phyloP scores from a whole-genome alignment of 768 basidiomycete species.

The Termitomyces sp. region DNA sequence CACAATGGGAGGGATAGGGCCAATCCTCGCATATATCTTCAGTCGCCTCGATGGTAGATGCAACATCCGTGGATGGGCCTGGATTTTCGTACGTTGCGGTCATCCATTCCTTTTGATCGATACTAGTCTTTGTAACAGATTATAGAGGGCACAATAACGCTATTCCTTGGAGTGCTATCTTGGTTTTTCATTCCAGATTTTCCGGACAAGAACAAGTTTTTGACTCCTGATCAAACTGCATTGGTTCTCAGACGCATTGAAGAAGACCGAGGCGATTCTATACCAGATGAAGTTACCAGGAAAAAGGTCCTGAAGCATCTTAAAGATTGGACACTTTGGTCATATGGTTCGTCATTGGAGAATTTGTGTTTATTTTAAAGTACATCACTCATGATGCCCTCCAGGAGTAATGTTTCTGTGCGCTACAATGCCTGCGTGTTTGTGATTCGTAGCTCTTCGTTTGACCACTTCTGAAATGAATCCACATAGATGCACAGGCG shows the following conservation, averaged over 20 bases:
- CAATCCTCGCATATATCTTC: slow-evolving; percentile 37
- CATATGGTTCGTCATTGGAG: slow-evolving; percentile 29
- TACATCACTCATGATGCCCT: neutral
- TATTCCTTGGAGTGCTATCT: slow-evolving; percentile 32
- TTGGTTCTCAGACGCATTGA: slow-evolving; percentile 40
- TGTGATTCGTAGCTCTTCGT: slow-evolving; percentile 4
- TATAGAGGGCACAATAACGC: slow-evolving; percentile 38
- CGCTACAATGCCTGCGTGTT: slow-evolving; percentile 37
- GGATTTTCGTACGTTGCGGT: slow-evolving; percentile 37
- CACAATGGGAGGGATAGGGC: slow-evolving; percentile 33
- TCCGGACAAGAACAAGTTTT: slow-evolving; percentile 40
- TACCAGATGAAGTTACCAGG: slow-evolving; percentile 34
- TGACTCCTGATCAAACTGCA: slow-evolving; percentile 35
- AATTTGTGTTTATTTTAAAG: neutral
- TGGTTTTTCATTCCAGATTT: slow-evolving; percentile 41
- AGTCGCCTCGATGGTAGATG: slow-evolving; percentile 33
- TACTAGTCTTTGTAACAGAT: slow-evolving; percentile 21
- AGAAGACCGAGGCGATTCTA: slow-evolving; percentile 43
- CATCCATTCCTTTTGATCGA: neutral
- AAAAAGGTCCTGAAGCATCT: slow-evolving; percentile 32
- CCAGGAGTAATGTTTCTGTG: slow-evolving; percentile 40
- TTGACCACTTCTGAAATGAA: neutral
- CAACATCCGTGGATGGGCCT: slow-evolving; percentile 40
- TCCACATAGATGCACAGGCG: slow-evolving; percentile 29
- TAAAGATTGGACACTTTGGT: slow-evolving; percentile 41